These are phyloP conservation scores for Penicillium nucicola DNA, from an alignment of 495 filamentous ascomycete genomes.

Conservation along the genomic window DNA sequence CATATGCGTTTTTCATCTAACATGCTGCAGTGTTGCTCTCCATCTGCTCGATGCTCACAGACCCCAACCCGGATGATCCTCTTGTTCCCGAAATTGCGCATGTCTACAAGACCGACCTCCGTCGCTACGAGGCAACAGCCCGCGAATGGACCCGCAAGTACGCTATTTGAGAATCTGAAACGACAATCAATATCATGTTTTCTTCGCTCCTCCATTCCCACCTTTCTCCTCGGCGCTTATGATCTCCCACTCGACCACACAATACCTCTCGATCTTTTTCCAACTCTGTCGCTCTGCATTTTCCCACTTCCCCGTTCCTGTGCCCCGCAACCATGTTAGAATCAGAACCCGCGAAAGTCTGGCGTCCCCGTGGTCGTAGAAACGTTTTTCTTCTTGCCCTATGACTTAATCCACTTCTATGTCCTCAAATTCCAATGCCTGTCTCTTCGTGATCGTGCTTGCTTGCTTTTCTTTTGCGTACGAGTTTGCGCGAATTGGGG, in stretches of 20 bases:
- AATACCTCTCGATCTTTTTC: conserved; percentile 22
- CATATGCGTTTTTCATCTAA: no score
- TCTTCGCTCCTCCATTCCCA: neutral
- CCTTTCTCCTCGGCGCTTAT: neutral
- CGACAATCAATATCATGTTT: conserved; percentile 19
- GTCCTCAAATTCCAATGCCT: conserved; percentile 7
- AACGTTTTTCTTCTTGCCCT: conserved; percentile 26
- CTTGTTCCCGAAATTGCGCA: conserved; percentile 98
- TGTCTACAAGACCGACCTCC: conserved; percentile 98
- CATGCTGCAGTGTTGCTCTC: conserved; percentile 75
- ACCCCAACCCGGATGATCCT: conserved; percentile 98
- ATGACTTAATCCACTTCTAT: conserved; percentile 11
- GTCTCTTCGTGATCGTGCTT: neutral
- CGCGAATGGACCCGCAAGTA: conserved; percentile 99
- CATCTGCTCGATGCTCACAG: conserved; percentile 99
- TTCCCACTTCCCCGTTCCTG: conserved; percentile 20
- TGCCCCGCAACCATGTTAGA: conserved; percentile 25
- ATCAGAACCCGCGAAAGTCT: conserved; percentile 34
- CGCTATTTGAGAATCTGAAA: conserved; percentile 59
- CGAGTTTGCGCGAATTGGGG: neutral
- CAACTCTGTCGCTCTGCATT: conserved; percentile 30
- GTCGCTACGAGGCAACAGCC: conserved; percentile 92
- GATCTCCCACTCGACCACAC: conserved; percentile 2
- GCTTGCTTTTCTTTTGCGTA: conserved; percentile 4
- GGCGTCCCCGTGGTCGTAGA: conserved; percentile 47